Conservation (phyloP, 352 stramenopile genomes). For the Phytopythium sindhum region DNA sequence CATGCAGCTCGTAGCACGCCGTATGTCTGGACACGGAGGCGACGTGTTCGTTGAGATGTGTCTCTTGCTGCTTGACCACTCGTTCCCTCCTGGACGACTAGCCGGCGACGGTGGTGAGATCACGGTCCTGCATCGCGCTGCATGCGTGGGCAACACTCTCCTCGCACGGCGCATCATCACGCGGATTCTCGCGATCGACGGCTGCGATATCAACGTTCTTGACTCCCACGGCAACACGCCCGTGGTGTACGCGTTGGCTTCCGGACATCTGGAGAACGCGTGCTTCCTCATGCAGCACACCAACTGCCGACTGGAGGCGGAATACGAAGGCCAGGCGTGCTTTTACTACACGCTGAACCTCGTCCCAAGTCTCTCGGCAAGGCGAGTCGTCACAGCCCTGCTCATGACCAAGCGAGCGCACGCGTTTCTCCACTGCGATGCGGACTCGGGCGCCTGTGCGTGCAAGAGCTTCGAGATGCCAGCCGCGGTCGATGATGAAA, state of each 20-base stretch:
- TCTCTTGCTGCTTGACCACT: conserved; percentile 28
- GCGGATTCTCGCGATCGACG: conserved; percentile 17
- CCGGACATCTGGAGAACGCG: conserved; percentile 26
- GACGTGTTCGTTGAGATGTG: conserved; percentile 38
- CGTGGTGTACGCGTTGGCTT: conserved; percentile 39
- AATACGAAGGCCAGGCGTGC: conserved; percentile 58
- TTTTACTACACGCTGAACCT: conserved; percentile 67
- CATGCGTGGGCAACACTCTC: conserved; percentile 27
- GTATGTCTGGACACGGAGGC: conserved; percentile 14
- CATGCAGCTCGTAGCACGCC: conserved; percentile 14
- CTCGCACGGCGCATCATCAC: conserved; percentile 23
- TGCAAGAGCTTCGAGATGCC: conserved; percentile 64
- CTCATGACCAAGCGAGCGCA: conserved; percentile 25
- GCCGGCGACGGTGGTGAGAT: conserved; percentile 39
- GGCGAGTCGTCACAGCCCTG: conserved; percentile 32
- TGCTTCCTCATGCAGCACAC: conserved; percentile 35
- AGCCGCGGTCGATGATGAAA: neutral
- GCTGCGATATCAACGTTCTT: conserved; percentile 42
- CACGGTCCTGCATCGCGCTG: conserved; percentile 51
- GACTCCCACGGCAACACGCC: conserved; percentile 52
- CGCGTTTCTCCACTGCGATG: conserved; percentile 51
- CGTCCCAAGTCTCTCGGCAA: conserved; percentile 42
- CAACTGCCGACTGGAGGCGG: conserved; percentile 33
- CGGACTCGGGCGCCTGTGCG: conserved; percentile 25
- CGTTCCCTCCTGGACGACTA: conserved; percentile 33